Conservation (phyloP, 2,329 filamentous ascomycete species). For the Penicillium sp. region DNA sequence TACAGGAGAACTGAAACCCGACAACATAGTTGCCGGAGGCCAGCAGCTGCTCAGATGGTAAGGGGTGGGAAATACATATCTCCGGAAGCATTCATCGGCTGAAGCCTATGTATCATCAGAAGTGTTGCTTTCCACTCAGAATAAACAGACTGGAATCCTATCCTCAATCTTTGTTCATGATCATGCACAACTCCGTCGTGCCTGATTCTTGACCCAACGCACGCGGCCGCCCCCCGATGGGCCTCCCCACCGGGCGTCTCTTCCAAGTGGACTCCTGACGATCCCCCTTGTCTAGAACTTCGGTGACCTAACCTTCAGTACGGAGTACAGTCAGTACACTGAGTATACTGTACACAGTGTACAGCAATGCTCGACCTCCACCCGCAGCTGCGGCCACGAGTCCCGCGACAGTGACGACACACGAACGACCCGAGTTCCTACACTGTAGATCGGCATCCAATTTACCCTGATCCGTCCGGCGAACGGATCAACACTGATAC, state of each 20-base stretch:
- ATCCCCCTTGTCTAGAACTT: conserved; percentile 21
- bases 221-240: neutral
- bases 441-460: neutral
- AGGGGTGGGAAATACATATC: neutral
- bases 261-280: conserved; percentile 18
- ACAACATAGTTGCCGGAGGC: neutral
- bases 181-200: neutral
- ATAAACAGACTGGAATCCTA: no score
- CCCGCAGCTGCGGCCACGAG: neutral
- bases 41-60: neutral
- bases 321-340: no score
- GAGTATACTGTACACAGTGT: no score
- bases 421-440: neutral
- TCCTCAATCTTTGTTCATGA: neutral
- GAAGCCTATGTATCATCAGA: neutral
- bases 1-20: neutral
- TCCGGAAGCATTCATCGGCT: neutral
- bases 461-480: neutral
- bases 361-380: neutral
- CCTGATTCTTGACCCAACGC: neutral
- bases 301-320: neutral
- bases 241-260: neutral
- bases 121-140: neutral
- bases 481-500: neutral
- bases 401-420: neutral